These are phyloP conservation scores for Verticillium isaacii DNA, from an alignment of 2,329 filamentous ascomycete genomes.

Conservation along the genomic window DNA sequence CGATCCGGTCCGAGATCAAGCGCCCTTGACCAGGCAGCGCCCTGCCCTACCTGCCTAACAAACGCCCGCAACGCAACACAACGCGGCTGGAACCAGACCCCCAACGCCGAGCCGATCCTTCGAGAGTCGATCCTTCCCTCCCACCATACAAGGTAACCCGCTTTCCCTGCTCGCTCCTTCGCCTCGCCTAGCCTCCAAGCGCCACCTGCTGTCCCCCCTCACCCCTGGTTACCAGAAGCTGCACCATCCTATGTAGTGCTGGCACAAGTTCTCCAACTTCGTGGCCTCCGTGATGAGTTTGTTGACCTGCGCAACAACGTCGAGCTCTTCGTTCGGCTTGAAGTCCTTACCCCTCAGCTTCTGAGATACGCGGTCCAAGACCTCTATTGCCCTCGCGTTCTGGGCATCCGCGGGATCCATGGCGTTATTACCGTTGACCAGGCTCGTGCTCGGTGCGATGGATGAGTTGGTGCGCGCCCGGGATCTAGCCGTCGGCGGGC, in stretches of 20 bases:
- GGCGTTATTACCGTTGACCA: conserved; percentile 28
- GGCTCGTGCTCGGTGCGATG: conserved; percentile 28
- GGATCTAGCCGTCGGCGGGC: conserved; percentile 41
- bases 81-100: background rate
- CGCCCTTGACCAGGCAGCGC: background rate
- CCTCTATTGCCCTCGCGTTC: conserved; percentile 88
- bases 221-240: conserved; percentile 74
- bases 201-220: background rate
- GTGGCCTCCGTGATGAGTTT: conserved; percentile 93
- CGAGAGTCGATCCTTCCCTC: background rate
- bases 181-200: background rate
- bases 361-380: conserved; percentile 86
- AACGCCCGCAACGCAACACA: background rate
- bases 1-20: background rate
- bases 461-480: conserved; percentile 59
- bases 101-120: background rate
- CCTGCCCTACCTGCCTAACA: background rate
- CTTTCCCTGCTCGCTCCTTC: background rate
- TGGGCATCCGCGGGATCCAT: conserved; percentile 68
- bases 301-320: conserved; percentile 84
- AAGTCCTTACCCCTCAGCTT: conserved; percentile 95
- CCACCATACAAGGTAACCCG: background rate
- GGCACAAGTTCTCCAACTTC: conserved; percentile 93
- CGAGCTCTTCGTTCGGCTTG: conserved; percentile 77
- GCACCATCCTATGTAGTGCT: conserved; percentile 99